Conservation (phyloP, 805 yeast species). For the Saccharomycopsis malanga region DNA sequence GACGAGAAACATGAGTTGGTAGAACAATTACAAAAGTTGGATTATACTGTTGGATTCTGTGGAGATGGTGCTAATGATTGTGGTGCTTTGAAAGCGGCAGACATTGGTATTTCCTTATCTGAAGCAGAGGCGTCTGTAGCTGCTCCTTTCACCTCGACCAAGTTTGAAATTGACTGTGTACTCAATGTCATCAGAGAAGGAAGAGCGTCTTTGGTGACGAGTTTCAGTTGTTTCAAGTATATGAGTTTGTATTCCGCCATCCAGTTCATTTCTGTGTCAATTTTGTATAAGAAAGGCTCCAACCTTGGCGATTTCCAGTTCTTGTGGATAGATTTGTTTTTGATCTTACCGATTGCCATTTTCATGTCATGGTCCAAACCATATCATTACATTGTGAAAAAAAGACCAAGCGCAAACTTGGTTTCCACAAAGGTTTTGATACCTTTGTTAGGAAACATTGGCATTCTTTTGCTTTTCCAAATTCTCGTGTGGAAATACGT, state of each 20-base stretch:
- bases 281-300: conserved; percentile 80
- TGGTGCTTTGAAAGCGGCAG: conserved; percentile 97
- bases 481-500: conserved; percentile 55
- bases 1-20: conserved; percentile 97
- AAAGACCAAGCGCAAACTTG: conserved; percentile 90
- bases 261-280: conserved; percentile 82
- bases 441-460: conserved; percentile 77
- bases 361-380: conserved; percentile 98
- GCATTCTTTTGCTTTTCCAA: conserved; percentile 58
- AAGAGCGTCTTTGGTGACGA: conserved; percentile 87
- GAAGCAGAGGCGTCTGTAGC: conserved; percentile 99
- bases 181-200: conserved; percentile 90
- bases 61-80: conserved; percentile 99
- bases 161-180: conserved; percentile 89
- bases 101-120: conserved; percentile 90
- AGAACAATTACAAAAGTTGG: conserved; percentile 73
- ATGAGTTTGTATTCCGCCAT: conserved; percentile 97
- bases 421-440: conserved; percentile 82
- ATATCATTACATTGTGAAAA: conserved; percentile 45
- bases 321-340: conserved; percentile 81
- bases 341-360: conserved; percentile 90
- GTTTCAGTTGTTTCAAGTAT: conserved; percentile 94
- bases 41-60: conserved; percentile 93
- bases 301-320: conserved; percentile 97
- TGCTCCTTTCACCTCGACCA: conserved; percentile 91